Conservation (phyloP, 768 basidiomycete genomes). For the Calocybe cyanea region DNA sequence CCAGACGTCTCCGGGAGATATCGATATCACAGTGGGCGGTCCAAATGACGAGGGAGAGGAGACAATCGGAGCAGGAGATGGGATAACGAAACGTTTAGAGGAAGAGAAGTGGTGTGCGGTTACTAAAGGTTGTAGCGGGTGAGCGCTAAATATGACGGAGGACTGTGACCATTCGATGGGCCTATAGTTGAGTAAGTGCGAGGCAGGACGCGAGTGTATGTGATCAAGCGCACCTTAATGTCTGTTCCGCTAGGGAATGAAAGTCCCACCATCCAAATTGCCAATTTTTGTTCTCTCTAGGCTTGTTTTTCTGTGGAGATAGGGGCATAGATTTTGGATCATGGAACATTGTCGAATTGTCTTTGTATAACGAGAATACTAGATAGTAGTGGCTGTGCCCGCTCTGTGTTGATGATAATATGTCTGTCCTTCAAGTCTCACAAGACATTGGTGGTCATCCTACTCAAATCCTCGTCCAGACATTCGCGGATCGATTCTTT, state of each 20-base stretch:
- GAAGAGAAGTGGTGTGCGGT: slow-evolving; percentile 67
- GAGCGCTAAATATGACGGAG: slow-evolving; percentile 66
- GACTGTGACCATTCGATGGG: slow-evolving; percentile 70
- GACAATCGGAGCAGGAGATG: slow-evolving; percentile 48
- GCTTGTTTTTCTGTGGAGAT: slow-evolving; percentile 53
- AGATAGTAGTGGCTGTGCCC: slow-evolving; percentile 12
- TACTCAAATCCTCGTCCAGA: slow-evolving; percentile 78
- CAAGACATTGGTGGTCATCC: slow-evolving; percentile 48
- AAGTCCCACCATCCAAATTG: slow-evolving; percentile 75
- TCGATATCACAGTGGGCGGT: slow-evolving; percentile 59
- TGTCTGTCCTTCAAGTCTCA: slow-evolving; percentile 48
- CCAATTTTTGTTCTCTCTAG: slow-evolving; percentile 50
- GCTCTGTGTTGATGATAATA: slow-evolving; percentile 1
- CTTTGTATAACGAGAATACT: neutral
- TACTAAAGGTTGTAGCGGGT: slow-evolving; percentile 57
- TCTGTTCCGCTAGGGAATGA: slow-evolving; percentile 54
- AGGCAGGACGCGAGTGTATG: neutral
- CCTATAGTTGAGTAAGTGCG: slow-evolving; percentile 30
- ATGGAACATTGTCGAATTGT: slow-evolving; percentile 13
- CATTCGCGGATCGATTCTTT: slow-evolving; percentile 74
- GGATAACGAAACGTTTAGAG: slow-evolving; percentile 58
- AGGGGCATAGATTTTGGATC: slow-evolving; percentile 20
- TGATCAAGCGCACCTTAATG: slow-evolving; percentile 40
- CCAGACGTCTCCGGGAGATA: slow-evolving; percentile 56
- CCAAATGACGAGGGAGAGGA: slow-evolving; percentile 46